These are phyloP conservation scores for Pichia phayaonensis DNA, from an alignment of 805 yeast genomes.

Conservation along the genomic window DNA sequence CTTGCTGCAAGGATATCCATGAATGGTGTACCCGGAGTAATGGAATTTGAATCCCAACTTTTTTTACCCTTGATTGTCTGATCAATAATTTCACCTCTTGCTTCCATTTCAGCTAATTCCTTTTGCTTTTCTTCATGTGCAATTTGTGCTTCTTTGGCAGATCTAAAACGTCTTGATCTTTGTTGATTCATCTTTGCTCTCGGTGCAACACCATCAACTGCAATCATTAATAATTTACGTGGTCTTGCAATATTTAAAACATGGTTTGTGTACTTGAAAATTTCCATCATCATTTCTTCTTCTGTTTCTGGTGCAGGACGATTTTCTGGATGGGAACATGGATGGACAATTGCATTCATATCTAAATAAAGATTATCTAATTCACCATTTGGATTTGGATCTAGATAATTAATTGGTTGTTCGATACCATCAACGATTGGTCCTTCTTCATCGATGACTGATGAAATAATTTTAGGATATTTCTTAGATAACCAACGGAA, in stretches of 20 bases:
- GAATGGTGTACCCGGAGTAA: constrained; percentile 98
- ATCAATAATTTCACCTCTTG: constrained; percentile 69
- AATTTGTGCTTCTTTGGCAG: constrained; percentile 84
- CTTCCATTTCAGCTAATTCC: constrained; percentile 49
- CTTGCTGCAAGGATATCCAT: constrained; percentile 85
- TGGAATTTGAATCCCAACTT: constrained; percentile 92
- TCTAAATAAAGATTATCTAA: constrained; percentile 88
- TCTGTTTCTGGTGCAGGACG: constrained; percentile 94
- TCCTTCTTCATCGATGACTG: constrained; percentile 72
- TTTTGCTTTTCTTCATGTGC: constrained; percentile 64
- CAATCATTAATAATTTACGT: constrained; percentile 83
- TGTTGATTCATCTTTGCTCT: constrained; percentile 98
- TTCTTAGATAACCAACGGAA: constrained; percentile 92
- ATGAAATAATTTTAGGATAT: constrained; percentile 89
- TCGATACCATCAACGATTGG: constrained; percentile 50
- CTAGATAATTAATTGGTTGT: constrained; percentile 58
- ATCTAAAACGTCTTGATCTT: constrained; percentile 84
- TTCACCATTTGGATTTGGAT: constrained; percentile 93
- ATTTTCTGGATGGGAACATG: constrained; percentile 97
- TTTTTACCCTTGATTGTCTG: constrained; percentile 64
- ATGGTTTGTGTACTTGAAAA: constrained; percentile 86
- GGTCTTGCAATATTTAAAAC: constrained; percentile 94
- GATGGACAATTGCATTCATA: constrained; percentile 99
- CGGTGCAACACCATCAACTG: constrained; percentile 99
- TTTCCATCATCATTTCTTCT: constrained; percentile 92